Evolutionary conservation across 352 stramenopile species (phyloP).

Genomic region (Globisporangium acanthophoron): DNA sequence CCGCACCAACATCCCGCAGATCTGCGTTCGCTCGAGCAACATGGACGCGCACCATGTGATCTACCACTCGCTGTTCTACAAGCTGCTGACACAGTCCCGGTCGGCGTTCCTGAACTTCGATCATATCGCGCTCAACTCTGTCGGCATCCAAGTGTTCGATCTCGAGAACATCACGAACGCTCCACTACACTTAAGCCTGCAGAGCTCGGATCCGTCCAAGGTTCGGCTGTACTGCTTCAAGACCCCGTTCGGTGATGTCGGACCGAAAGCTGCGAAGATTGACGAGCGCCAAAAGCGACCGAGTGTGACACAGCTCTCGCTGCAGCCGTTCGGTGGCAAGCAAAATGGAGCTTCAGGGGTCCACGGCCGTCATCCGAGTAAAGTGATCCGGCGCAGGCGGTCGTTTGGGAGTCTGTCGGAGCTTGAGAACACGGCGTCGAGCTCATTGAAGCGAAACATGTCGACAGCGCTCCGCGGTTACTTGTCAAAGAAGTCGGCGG

Average conservation of each 20-base stretch:
- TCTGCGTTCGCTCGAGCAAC: constrained; percentile 87
- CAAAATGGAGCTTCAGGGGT: constrained; percentile 6
- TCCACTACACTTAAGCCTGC: constrained; percentile 68
- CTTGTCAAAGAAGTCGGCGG: constrained; percentile 36
- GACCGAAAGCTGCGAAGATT: constrained; percentile 13
- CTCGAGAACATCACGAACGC: constrained; percentile 87
- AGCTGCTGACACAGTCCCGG: constrained; percentile 76
- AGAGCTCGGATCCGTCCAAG: constrained; percentile 66
- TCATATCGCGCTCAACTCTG: constrained; percentile 77
- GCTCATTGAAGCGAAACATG: constrained; percentile 32
- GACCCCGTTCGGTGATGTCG: constrained; percentile 27
- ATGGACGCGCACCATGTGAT: constrained; percentile 90
- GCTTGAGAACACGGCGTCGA: constrained; percentile 27
- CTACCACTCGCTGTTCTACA: constrained; percentile 90
- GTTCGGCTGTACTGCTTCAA: constrained; percentile 75
- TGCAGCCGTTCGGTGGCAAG: constrained; percentile 7
- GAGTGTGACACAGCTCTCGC: constrained; percentile 4
- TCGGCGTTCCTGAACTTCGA: constrained; percentile 88
- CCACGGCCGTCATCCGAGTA: constrained; percentile 14
- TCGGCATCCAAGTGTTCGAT: constrained; percentile 85
- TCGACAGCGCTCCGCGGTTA: constrained; percentile 44
- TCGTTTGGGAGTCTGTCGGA: constrained; percentile 74
- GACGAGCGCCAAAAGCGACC: constrained; percentile 10
- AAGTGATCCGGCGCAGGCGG: constrained; percentile 55
- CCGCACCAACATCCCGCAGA: constrained; percentile 78